phyloP scores from a whole-genome alignment of 495 filamentous ascomycete species.

The Xylaria bambusicola region DNA sequence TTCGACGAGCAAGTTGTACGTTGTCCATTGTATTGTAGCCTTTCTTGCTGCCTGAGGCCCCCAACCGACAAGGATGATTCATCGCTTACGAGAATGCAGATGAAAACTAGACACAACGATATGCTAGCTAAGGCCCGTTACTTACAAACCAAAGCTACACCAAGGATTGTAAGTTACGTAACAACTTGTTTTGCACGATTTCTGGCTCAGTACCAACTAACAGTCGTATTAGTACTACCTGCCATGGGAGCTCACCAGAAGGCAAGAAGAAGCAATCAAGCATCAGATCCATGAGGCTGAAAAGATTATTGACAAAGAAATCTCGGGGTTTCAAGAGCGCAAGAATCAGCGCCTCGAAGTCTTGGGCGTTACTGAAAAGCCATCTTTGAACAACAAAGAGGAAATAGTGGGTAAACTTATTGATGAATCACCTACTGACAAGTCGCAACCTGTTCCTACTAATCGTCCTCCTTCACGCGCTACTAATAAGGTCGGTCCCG shows the following conservation, averaged over 20 bases:
- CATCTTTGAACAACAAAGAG: constrained; percentile 19
- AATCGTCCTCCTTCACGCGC: constrained; percentile 34
- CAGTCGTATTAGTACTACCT: constrained; percentile 70
- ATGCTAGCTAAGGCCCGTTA: constrained; percentile 73
- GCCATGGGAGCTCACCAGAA: constrained; percentile 73
- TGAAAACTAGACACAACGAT: constrained; percentile 74
- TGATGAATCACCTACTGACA: constrained; percentile 47
- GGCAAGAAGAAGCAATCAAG: constrained; percentile 49
- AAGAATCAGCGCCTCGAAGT: constrained; percentile 34
- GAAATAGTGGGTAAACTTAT: constrained; percentile 51
- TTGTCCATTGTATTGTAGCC: constrained; percentile 21
- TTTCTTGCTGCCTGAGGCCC: not conserved
- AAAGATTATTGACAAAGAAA: constrained; percentile 47
- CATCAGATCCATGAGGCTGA: constrained; percentile 50
- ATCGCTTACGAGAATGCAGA: constrained; percentile 56
- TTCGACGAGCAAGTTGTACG: constrained; percentile 80
- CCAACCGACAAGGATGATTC: not conserved
- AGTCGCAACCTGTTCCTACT: constrained; percentile 38
- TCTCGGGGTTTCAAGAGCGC: constrained; percentile 42
- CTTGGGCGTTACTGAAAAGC: constrained; percentile 32
- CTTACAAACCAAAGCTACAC: constrained; percentile 71
- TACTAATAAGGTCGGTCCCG: constrained; percentile 33
- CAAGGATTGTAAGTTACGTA: constrained; percentile 67
- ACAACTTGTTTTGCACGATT: constrained; percentile 7
- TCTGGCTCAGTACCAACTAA: constrained; percentile 22